phyloP scores from a whole-genome alignment of 768 basidiomycete species.

The Boletus edulis region DNA sequence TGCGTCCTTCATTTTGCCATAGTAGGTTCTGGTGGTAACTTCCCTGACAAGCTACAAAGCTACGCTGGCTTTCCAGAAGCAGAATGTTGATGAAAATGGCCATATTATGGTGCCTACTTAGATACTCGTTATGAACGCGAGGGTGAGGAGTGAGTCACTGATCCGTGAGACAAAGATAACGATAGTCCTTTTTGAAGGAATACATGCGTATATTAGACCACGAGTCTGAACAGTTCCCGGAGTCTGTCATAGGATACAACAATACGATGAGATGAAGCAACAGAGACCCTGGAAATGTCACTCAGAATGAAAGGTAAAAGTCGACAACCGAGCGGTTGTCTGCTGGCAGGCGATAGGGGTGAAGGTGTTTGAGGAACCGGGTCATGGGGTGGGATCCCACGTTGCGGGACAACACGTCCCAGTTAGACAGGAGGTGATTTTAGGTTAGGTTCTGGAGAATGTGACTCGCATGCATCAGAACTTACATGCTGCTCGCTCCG shows the following conservation, averaged over 20 bases:
- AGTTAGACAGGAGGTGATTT: neutral
- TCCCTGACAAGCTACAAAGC: neutral
- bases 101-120: neutral
- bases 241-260: neutral
- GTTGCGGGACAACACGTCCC: neutral
- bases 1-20: neutral
- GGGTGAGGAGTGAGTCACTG: neutral
- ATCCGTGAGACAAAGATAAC: neutral
- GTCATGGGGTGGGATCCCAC: conserved; percentile 11
- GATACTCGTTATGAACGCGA: neutral
- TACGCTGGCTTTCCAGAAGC: neutral
- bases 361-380: neutral
- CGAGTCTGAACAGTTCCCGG: neutral
- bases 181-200: neutral
- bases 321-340: neutral
- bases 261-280: neutral
- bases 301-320: neutral
- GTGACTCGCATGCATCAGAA: neutral
- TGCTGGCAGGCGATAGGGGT: neutral
- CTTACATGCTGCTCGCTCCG: neutral
- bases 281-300: neutral
- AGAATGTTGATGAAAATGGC: neutral
- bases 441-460: conserved; percentile 2
- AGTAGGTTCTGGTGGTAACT: neutral
- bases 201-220: neutral